A percentile compares a stretch with the other conserved stretches of the same genome.
Conservation (phyloP, 805 yeast species). For the Wickerhamiella galacta region DNA sequence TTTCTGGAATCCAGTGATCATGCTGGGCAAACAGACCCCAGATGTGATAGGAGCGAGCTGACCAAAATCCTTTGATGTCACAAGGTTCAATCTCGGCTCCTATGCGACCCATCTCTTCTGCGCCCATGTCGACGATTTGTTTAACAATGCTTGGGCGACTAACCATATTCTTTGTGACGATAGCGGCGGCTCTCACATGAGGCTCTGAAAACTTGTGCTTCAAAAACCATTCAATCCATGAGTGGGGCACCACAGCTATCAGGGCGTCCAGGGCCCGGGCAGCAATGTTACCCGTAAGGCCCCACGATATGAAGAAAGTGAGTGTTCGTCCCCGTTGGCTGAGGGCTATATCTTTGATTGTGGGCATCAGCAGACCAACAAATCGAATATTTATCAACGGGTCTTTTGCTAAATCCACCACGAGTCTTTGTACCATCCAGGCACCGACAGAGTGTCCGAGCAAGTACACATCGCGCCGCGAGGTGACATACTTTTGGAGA, state of each 20-base stretch:
- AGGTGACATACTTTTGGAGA: slow-evolving; percentile 23
- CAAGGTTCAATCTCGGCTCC: slow-evolving; percentile 23
- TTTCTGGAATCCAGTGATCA: slow-evolving; percentile 51
- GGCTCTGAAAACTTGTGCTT: slow-evolving; percentile 15
- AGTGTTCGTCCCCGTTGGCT: slow-evolving; percentile 28
- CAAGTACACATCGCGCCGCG: slow-evolving; percentile 27
- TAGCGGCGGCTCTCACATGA: slow-evolving; percentile 16
- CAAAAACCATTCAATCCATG: too few relatives aligned
- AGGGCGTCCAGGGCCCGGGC: slow-evolving; percentile 1
- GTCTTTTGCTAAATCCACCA: slow-evolving; percentile 17
- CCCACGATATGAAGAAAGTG: slow-evolving; percentile 7
- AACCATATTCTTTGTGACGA: slow-evolving; percentile 29
- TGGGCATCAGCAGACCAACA: slow-evolving; percentile 54
- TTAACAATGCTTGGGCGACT: slow-evolving; percentile 29
- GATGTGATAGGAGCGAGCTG: slow-evolving; percentile 24
- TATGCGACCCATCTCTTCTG: slow-evolving; percentile 41
- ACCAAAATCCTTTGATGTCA: slow-evolving; percentile 31
- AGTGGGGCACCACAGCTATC: neutral
- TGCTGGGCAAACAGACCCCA: slow-evolving; percentile 42
- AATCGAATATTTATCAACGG: slow-evolving; percentile 24
- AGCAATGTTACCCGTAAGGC: neutral
- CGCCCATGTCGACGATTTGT: slow-evolving; percentile 41
- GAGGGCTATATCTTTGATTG: slow-evolving; percentile 41
- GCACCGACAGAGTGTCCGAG: slow-evolving; percentile 63
- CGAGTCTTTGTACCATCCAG: slow-evolving; percentile 41